phyloP scores from a whole-genome alignment of 2,329 filamentous ascomycete species.

The Talaromyces sp. region DNA sequence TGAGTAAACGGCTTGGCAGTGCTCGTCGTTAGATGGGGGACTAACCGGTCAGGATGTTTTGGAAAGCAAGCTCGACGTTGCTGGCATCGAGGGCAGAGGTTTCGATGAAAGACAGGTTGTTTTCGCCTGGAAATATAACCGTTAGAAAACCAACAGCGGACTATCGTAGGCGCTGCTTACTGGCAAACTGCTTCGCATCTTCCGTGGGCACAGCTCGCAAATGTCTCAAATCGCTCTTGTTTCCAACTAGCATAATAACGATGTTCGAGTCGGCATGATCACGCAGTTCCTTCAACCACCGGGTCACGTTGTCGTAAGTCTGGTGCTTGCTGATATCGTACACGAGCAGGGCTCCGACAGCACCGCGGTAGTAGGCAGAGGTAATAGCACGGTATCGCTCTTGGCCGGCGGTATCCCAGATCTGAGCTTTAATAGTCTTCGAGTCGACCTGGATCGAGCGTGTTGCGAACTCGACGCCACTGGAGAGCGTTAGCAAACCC shows the following conservation, averaged over 20 bases:
- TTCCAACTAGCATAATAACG: conserved; percentile 98
- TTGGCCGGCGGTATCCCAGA: conserved; percentile 99
- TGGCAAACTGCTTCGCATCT: conserved; percentile 96
- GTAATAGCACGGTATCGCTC: conserved; percentile 99
- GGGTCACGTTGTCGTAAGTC: conserved; percentile 97
- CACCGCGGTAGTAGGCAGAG: conserved; percentile 96
- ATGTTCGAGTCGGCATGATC: conserved; percentile 98
- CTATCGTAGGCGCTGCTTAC: conserved; percentile 47
- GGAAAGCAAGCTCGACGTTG: conserved; percentile 98
- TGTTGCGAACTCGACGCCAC: conserved; percentile 94
- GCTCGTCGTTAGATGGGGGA: conserved; percentile 14
- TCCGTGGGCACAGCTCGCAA: conserved; percentile 94
- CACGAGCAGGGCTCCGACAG: conserved; percentile 92
- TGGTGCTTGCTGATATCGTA: conserved; percentile 99
- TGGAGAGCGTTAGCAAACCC: neutral
- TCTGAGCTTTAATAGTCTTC: conserved; percentile 99
- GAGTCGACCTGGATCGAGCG: conserved; percentile 97
- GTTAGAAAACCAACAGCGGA: conserved; percentile 2
- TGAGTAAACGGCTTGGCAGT: conserved; percentile 11
- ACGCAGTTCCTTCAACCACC: conserved; percentile 97
- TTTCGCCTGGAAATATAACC: conserved; percentile 63
- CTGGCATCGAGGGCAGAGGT: conserved; percentile 97
- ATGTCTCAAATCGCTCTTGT: conserved; percentile 99
- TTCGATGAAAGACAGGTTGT: conserved; percentile 98
- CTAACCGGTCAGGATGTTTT: conserved; percentile 97